A percentile compares a stretch with the other conserved stretches of the same genome.
phyloP scores from a whole-genome alignment of 2,329 filamentous ascomycete species.

The Aulographum hederae region DNA sequence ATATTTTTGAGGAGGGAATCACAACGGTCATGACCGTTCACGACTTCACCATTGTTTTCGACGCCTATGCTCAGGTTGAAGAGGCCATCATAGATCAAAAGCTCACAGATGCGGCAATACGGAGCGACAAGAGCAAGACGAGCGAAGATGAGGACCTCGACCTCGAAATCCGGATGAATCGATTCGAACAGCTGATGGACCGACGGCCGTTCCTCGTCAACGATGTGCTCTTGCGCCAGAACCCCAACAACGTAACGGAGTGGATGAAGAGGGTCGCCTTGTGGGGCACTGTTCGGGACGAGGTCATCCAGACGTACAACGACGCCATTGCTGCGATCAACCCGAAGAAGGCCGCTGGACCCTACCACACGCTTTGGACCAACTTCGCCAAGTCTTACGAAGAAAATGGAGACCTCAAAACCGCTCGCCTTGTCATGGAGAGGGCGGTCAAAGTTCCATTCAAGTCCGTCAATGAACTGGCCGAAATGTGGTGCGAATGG shows the following conservation, averaged over 20 bases:
- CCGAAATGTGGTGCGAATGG: constrained; percentile 99
- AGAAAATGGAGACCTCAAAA: constrained; percentile 63
- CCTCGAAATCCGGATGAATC: constrained; percentile 90
- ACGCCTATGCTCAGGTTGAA: constrained; percentile 92
- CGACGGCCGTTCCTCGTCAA: constrained; percentile 89
- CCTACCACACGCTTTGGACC: constrained; percentile 88
- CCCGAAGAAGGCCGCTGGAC: constrained; percentile 83
- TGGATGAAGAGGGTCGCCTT: constrained; percentile 95
- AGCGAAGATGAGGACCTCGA: constrained; percentile 84
- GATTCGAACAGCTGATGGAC: constrained; percentile 97
- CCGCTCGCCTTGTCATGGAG: constrained; percentile 83
- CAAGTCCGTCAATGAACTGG: constrained; percentile 90
- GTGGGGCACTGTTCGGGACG: constrained; percentile 83
- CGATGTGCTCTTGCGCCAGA: constrained; percentile 85
- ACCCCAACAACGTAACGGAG: constrained; percentile 87
- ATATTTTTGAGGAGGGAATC: constrained; percentile 89
- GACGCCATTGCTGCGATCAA: constrained; percentile 84
- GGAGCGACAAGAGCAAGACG: constrained; percentile 58
- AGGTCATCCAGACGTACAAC: constrained; percentile 88
- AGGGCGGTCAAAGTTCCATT: constrained; percentile 96
- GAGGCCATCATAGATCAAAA: constrained; percentile 83
- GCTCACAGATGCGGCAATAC: constrained; percentile 69
- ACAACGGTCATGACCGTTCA: constrained; percentile 97
- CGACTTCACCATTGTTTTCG: constrained; percentile 92
- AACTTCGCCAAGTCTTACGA: constrained; percentile 98